Conservation (phyloP, 768 basidiomycete genomes). For the Serpula lacrymans region DNA sequence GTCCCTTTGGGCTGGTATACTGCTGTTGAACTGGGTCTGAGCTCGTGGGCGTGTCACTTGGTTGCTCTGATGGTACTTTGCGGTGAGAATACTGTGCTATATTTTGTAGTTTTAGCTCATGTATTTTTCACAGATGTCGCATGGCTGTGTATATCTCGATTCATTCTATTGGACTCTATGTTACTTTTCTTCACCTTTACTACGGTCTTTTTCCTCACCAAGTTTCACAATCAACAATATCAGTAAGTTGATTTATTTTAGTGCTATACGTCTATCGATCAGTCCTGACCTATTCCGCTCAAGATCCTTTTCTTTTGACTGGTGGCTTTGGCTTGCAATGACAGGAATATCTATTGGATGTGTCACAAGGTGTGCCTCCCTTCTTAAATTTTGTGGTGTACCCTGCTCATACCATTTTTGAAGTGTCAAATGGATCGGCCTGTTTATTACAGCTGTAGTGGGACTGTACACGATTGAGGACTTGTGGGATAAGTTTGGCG, state of each 20-base stretch:
- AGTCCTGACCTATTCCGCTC: not conserved
- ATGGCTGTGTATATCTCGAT: slow-evolving; percentile 95
- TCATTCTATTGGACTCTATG: slow-evolving; percentile 98
- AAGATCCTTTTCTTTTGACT: slow-evolving; percentile 92
- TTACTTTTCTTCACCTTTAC: slow-evolving; percentile 98
- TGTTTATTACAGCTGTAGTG: slow-evolving; percentile 93
- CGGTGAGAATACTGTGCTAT: slow-evolving; percentile 47
- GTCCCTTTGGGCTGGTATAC: slow-evolving; percentile 98
- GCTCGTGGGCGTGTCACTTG: slow-evolving; percentile 82
- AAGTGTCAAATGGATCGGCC: slow-evolving; percentile 94
- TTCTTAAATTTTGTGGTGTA: not conserved
- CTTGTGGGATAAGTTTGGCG: slow-evolving; percentile 97
- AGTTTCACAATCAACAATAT: slow-evolving; percentile 96
- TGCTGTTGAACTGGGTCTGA: slow-evolving; percentile 91
- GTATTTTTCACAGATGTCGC: slow-evolving; percentile 69
- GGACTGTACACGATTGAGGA: slow-evolving; percentile 97
- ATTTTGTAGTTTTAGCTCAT: not conserved
- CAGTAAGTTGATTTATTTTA: slow-evolving; percentile 52
- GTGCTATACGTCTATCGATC: not conserved
- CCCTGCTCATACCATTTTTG: not conserved
- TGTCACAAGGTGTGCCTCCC: slow-evolving; percentile 70
- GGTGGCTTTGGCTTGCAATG: slow-evolving; percentile 95
- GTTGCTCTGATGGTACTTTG: slow-evolving; percentile 91
- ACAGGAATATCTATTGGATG: slow-evolving; percentile 95
- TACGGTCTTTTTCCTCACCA: slow-evolving; percentile 90